Evolutionary conservation across 805 yeast species (phyloP), one percentile per base, ranked within the genome.

Genomic region (Cyberlindnera meyerae): DNA sequence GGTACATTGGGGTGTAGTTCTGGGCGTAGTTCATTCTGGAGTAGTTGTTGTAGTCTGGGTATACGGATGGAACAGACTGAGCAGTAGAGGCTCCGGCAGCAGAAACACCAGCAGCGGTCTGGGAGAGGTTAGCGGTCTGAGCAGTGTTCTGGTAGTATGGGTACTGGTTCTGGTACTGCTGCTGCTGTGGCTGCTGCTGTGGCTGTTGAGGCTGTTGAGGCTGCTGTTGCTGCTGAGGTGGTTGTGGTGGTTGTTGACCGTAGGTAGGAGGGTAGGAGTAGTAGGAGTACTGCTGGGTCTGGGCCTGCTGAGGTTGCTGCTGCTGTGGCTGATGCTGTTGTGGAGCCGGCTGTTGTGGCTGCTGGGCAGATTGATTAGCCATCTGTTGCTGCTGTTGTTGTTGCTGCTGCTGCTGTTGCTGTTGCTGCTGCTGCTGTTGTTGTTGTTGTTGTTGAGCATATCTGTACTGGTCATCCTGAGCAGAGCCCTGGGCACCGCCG

Each of bases 11-110:
- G 8, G 39, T 41, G 40, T 43, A 49, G 37, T 35, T 40, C 36
- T 51, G 54, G n/a, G 37, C 49, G 31, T 52, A 52, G 27, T 43
- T 43, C 31, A 44, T 37, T 44, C 57, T 47, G n/a, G 51, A 45
- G 32, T 48, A 49, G 37, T 41, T 47, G 18, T 45, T 40, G 35
- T 50, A 51, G 42, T 48, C 49, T 11, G 51, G 42, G 27, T 51
- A 51, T 6, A 33, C 42, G 12, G 43, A n/a, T 6, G 27, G 14
- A 12, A 8, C 18, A 22, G 18, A 24, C 25, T 26, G 14, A n/a
- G 33, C 31, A 3, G 32, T 13, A 22, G 28, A 25, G 26, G 30
- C 30, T 18, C 27, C n/a, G 7, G 32, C 13, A 4, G 35, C 12
- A 11, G 32, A n/a, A 21, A 24, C 25, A 8, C 28, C 25, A 22